Evolutionary conservation across 2,329 filamentous ascomycete genomes (phyloP), one percentile per base, ranked within the genome.

Genomic region (Talaromyces sp.): DNA sequence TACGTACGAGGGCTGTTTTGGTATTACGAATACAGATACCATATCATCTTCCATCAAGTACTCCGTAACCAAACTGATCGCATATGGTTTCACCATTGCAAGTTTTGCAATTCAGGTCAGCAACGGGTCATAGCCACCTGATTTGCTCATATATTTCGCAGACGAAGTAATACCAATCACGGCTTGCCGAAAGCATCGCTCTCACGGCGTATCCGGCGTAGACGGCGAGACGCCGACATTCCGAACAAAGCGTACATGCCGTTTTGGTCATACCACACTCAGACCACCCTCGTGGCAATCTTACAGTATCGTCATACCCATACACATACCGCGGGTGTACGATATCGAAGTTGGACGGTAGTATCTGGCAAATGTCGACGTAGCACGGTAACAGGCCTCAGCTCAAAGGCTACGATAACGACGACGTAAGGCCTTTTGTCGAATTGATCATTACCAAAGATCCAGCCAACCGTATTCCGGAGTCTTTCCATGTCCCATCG

Each of bases 401-500:
- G 36, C 13, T 6, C 7, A 29, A 38, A 13, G 34, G 29, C 34
- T 34, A 38, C 29, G 53, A 58, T 38, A 53, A 53, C 47, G 15
- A 53, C 29, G 27, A 22, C 13, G 22, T 11, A 34, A 7, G 6
- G 31, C 3, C 15, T n/a, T 34, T 34, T 31, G 13, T 34, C 25
- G 2, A 54, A 54, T 29, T 29, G 15, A 8, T 1, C 13, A 43
- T 27, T 34, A 22, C n/a, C n/a, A 27, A 27, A 25, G n/a, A 29
- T 22, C 6, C 56, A 45, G 17, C 56, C 56, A 59, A 59, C 56
- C 56, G 15, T 19, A 31, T 19, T 59, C 38, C 56, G 36, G 38
- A 43, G 56, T 59, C 56, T 43, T 59, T 59, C 56, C 56, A 59
- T 59, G 56, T 31, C 36, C 36, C 56, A 59, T 45, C 56, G 34